Evolutionary conservation across 2,329 filamentous ascomycete species (phyloP), one percentile per base, ranked within the genome.

Genomic region (Botrytis squamosa): DNA sequence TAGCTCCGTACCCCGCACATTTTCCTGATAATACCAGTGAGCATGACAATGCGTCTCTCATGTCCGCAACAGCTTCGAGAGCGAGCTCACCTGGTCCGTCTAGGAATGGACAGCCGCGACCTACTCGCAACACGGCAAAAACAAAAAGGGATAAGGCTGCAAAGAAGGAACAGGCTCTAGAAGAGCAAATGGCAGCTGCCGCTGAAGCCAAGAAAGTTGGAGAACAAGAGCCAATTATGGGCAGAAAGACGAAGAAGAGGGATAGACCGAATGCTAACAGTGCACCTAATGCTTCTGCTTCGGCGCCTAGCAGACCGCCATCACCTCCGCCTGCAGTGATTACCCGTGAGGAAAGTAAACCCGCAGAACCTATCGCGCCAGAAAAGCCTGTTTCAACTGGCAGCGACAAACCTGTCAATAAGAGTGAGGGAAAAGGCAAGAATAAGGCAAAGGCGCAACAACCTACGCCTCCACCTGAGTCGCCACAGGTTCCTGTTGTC

Each of bases 231-330:
- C 93, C 93, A 0, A 92, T 97, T 59, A 81, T 94, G 67, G 92
- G 92, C 49, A 89, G 93, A 70, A 94, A 94, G 85, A 95, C 94
- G 85, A 96, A 95, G 84, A 89, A 93, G 85, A 95, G 94, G 83
- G 90, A 92, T 78, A 91, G 89, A 78, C 78, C 77, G 10, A 70
- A n/a, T 10, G 75, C 79, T 2, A 83, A 83, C 78, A 80, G 75
- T 65, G 76, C 76, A 52, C 74, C 75, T 55, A 76, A 77, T 67
- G 77, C 74, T 25, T 79, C 80, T 69, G 80, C 79, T 18, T 79
- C 80, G 33, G 75, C 69, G 42, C 74, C 72, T 59, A 80, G 78
- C 66, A 75, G 77, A 62, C 78, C 81, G 38, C 67, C 75, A 59
- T 77, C 81, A 40, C 78, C 79, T 62, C 71, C 75, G 16, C 75